Evolutionary conservation across 768 basidiomycete species (phyloP).

Genomic region (Neoboletus brunneissimus): DNA sequence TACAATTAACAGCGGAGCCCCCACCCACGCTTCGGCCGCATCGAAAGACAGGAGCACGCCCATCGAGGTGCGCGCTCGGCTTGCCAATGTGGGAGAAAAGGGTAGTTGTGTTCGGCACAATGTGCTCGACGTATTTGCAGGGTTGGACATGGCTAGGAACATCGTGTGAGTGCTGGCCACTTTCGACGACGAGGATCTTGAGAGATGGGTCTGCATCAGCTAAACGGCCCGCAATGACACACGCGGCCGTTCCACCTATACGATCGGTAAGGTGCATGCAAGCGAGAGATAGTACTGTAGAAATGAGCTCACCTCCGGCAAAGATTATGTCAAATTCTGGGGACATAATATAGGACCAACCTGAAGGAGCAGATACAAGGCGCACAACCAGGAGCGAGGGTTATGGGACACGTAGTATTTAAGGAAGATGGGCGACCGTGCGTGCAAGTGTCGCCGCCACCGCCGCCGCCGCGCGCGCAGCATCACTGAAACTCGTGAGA

Average conservation of each 20-base stretch:
- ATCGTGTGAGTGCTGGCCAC: conserved; percentile 51
- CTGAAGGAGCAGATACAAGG: not conserved
- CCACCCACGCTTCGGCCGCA: conserved; percentile 57
- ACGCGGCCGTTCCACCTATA: conserved; percentile 50
- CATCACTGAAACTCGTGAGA: no score
- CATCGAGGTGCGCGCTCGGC: conserved; percentile 42
- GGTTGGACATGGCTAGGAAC: conserved; percentile 51
- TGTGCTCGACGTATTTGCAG: conserved; percentile 45
- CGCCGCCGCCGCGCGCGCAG: no score
- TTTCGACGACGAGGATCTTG: conserved; percentile 60
- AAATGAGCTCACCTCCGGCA: conserved; percentile 46
- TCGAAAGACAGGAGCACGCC: conserved; percentile 44
- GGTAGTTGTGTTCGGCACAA: conserved; percentile 38
- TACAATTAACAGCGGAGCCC: conserved; percentile 61
- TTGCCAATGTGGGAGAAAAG: conserved; percentile 41
- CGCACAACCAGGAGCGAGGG: not conserved
- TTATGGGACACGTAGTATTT: not conserved
- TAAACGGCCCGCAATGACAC: conserved; percentile 52
- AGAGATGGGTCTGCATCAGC: conserved; percentile 50
- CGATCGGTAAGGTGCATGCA: not conserved
- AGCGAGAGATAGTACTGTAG: not conserved
- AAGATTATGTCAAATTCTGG: conserved; percentile 50
- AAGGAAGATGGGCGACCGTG: no score
- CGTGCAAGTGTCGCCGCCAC: no score
- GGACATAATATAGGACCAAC: not conserved